Conservation (phyloP, 768 basidiomycete species). For the Tylopilus sp. region DNA sequence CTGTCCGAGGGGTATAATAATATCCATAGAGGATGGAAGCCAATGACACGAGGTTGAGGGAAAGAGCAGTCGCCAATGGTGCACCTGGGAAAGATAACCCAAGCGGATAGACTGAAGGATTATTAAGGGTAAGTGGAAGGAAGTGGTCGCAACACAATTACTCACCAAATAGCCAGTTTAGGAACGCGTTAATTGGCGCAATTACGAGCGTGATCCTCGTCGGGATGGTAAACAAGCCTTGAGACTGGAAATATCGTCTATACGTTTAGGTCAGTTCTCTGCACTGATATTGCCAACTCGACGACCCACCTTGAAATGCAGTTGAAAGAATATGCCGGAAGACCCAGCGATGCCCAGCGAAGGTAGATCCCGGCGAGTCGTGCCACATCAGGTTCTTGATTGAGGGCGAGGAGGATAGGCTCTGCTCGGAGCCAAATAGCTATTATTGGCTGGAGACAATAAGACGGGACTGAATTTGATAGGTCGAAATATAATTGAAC, state of each 20-base stretch:
- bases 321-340: constrained; percentile 72
- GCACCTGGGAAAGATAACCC: constrained; percentile 90
- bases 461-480: not conserved
- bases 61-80: constrained; percentile 86
- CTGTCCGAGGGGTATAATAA: constrained; percentile 59
- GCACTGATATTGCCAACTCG: not conserved
- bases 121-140: not conserved
- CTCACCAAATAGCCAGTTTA: constrained; percentile 84
- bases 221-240: constrained; percentile 81
- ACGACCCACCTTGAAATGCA: constrained; percentile 46
- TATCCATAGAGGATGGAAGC: constrained; percentile 63
- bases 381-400: constrained; percentile 84
- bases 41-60: constrained; percentile 77
- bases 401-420: constrained; percentile 64
- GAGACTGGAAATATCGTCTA: constrained; percentile 69
- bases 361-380: constrained; percentile 74
- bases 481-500: constrained; percentile 20
- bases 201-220: constrained; percentile 80
- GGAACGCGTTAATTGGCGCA: constrained; percentile 79
- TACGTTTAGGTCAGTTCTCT: not conserved
- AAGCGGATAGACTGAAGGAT: constrained; percentile 41
- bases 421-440: constrained; percentile 85
- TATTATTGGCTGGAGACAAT: constrained; percentile 43
- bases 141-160: not conserved
- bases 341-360: constrained; percentile 68